Evolutionary conservation across 768 basidiomycete species (phyloP), one percentile per base, ranked within the genome.

Genomic region (Dioszegia crocea): DNA sequence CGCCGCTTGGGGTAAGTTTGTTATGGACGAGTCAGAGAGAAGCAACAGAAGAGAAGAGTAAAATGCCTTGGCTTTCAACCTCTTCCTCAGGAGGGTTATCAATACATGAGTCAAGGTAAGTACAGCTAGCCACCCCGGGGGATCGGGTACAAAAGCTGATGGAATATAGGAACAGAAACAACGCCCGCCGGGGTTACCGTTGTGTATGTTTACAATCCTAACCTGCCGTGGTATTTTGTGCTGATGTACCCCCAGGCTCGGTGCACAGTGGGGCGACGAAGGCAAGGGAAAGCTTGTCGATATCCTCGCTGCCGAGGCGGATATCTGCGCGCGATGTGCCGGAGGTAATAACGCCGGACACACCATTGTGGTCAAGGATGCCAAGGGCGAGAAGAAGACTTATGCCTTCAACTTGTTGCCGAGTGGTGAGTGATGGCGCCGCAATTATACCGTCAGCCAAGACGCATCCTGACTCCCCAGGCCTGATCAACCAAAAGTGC

Each of bases 301-400:
- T 76, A 91, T 99, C 73, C 83, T 99, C 64, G 84, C 92, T 38
- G 89, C 88, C 14, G 84, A 93, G 41, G 82, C 84, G 59, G 96
- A 99, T 77, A 76, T 98, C 74, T 98, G 93, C 70, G 94, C 92
- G 19, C 84, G 96, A 46, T 97, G 91, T 76, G 96, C 96, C 12
- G 96, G 96, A 14, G 96, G 96, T 11, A 98, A 97, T 80, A 99
- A 99, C 75, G 96, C 96, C 23, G 96, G 96, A 1, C 96, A 99
- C 79, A 98, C 96, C 23, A 97, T 99, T 76, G 87, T 99, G 63
- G 89, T 85, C 55, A 82, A 85, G 45, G 84, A 89, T 60, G 83
- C 83, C 44, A 80, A 84, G 58, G 73, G 74, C 11, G 71, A 70
- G 56, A 84, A 85, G 78, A 92, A 83, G 65, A 91, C 86, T 1